Evolutionary conservation across 768 basidiomycete genomes (phyloP).

Genomic region (Steccherinum ochraceum): DNA sequence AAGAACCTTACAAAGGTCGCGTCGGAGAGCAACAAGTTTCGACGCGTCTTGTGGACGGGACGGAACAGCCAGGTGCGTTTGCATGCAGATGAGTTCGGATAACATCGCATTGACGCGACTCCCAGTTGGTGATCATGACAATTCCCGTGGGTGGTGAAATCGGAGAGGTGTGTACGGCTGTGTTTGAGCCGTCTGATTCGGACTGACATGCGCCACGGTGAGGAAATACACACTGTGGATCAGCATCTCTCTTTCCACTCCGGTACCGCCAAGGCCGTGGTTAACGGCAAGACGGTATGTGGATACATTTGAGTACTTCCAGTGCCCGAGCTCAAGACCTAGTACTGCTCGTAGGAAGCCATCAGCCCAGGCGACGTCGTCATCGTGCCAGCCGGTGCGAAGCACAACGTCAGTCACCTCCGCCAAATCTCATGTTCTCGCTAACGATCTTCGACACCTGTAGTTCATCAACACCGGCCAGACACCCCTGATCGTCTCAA

Average conservation of each 20-base stretch:
- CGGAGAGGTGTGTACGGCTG: constrained; percentile 16
- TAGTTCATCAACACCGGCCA: constrained; percentile 22
- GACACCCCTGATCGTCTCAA: constrained; percentile 20
- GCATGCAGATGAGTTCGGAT: too few species aligned
- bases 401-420: constrained; percentile 18
- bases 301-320: neutral
- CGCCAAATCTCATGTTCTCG: too few species aligned
- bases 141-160: constrained; percentile 23
- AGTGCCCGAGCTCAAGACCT: neutral
- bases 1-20: constrained; percentile 18
- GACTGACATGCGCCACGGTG: neutral
- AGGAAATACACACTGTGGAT: constrained; percentile 23
- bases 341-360: constrained; percentile 7
- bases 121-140: constrained; percentile 24
- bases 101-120: too few species aligned
- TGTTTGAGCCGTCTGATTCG: neutral
- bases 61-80: constrained; percentile 19
- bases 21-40: constrained; percentile 22
- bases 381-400: constrained; percentile 21
- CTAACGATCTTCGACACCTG: neutral
- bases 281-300: constrained; percentile 15
- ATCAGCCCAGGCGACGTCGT: constrained; percentile 20
- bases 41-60: constrained; percentile 22
- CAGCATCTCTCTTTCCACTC: constrained; percentile 23
- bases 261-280: constrained; percentile 19